Evolutionary conservation across 257 asterid genomes (phyloP), one percentile per base, ranked within the genome.

Genomic region (Dorcoceras hygrometricum): DNA sequence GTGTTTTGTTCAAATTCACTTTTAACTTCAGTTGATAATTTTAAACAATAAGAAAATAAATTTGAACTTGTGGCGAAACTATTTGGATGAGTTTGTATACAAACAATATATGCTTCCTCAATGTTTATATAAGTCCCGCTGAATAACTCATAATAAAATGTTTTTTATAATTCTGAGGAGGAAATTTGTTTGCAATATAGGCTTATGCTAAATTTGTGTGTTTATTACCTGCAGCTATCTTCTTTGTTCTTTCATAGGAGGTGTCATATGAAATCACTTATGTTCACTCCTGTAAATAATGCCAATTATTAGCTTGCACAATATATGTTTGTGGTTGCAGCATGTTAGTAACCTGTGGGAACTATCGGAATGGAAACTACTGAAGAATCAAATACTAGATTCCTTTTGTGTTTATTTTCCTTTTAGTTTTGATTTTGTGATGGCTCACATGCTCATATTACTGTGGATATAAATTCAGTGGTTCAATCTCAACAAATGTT

Each of bases 1-100:
- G 56, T 16, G 8, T 39, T 39, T 39, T 6, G 3, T 16, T 46
- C 22, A 46, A 46, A 46, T 46, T 16, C 8, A 46, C 8, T 16
- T 16, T 46, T 46, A 1, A 46, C 53, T 16, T 46, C 8, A 46
- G 53, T 16, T 3, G 53, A 14, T 43, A 43, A 14, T 14, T 43
- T 16, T 14, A 43, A 43, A 43, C 70, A 39, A 23, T 28, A 53
- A 10, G 9, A 65, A 55, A 26, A 64, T 55, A 31, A 24, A 61
- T 54, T n/a, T 9, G 34, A 20, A 20, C 18, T 23, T 59, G 23
- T 6, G 25, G 5, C 24, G 58, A 39, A 32, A 18, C 23, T 51
- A 20, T 61, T 12, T 20, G 32, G 79, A 61, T 50, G 59, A 58
- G 32, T 68, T 75, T 32, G n/a, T 27, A 24, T 66, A 22, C 25